phyloP scores from a whole-genome alignment of 208 protist genomes.

The Endotrypanum monterogeii region DNA sequence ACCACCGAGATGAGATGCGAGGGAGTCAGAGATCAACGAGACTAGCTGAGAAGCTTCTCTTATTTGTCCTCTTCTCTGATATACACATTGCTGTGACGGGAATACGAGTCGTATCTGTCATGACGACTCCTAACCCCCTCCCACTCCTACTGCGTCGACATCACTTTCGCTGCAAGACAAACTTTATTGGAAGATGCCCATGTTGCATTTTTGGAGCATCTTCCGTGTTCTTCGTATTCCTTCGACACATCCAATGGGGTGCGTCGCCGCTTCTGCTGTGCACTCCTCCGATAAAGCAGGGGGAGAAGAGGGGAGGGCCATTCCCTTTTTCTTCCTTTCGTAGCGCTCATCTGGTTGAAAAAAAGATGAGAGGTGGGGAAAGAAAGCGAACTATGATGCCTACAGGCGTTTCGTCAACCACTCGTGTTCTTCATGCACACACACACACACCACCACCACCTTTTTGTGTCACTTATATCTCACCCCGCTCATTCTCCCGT shows the following conservation, averaged over 20 bases:
- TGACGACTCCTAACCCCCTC: neutral
- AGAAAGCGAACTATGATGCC: neutral
- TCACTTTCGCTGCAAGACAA: neutral
- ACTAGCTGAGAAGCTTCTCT: no score
- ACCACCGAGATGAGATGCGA: no score
- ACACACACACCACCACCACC: neutral
- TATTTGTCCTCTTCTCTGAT: no score
- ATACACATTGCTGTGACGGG: neutral
- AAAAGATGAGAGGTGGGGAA: neutral
- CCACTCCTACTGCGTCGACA: neutral
- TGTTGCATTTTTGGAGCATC: no score
- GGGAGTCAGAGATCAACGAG: no score
- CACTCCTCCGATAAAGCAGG: neutral
- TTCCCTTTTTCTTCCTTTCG: neutral
- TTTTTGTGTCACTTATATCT: neutral
- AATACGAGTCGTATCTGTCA: no score
- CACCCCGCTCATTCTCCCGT: slow-evolving; percentile 3
- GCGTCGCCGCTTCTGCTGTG: neutral
- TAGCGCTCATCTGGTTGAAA: neutral
- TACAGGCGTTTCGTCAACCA: neutral
- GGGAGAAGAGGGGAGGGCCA: no score
- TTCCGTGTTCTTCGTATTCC: neutral
- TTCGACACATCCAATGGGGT: neutral
- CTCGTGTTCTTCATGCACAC: neutral
- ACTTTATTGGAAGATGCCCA: no score